Evolutionary conservation across 208 protist genomes (phyloP).

Genomic region (Trypanosoma avium): DNA sequence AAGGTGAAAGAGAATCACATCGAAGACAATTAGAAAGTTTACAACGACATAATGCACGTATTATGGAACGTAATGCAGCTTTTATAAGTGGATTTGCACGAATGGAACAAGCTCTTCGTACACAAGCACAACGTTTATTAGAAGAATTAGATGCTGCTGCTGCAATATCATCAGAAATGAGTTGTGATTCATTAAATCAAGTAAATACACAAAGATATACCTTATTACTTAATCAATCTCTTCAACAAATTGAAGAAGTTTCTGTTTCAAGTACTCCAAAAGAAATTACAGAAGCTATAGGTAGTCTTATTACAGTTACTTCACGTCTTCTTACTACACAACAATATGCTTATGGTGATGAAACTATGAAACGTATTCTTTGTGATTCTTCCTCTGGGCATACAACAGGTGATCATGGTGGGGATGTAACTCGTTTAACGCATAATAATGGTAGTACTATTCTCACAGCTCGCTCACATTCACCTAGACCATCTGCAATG

Average conservation of each 20-base stretch:
- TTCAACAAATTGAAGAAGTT: slow-evolving; percentile 21
- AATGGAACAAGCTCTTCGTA: slow-evolving; percentile 47
- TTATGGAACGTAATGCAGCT: slow-evolving; percentile 42
- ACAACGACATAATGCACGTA: slow-evolving; percentile 67
- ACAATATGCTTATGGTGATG: slow-evolving; percentile 19
- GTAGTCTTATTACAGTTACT: slow-evolving; percentile 15
- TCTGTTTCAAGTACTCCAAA: slow-evolving; percentile 28
- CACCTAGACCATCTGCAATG: not conserved
- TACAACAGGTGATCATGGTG: not conserved
- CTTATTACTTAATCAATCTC: slow-evolving; percentile 22
- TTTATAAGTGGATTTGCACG: slow-evolving; percentile 39
- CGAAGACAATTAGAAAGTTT: slow-evolving; percentile 67
- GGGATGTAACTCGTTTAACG: not conserved
- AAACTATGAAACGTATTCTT: not conserved
- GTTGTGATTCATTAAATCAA: slow-evolving; percentile 13
- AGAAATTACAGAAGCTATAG: slow-evolving; percentile 18
- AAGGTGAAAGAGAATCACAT: slow-evolving; percentile 50
- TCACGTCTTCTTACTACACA: slow-evolving; percentile 20
- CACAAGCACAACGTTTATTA: slow-evolving; percentile 47
- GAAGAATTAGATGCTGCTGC: slow-evolving; percentile 35
- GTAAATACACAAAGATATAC: slow-evolving; percentile 10
- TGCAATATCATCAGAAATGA: slow-evolving; percentile 1
- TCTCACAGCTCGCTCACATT: not conserved
- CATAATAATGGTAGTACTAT: slow-evolving; percentile 4
- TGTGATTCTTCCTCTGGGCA: slow-evolving; percentile 2